Evolutionary conservation across 2,329 filamentous ascomycete species (phyloP), one percentile per base, ranked within the genome.

Genomic region (Macrophomina pseudophaseolina): DNA sequence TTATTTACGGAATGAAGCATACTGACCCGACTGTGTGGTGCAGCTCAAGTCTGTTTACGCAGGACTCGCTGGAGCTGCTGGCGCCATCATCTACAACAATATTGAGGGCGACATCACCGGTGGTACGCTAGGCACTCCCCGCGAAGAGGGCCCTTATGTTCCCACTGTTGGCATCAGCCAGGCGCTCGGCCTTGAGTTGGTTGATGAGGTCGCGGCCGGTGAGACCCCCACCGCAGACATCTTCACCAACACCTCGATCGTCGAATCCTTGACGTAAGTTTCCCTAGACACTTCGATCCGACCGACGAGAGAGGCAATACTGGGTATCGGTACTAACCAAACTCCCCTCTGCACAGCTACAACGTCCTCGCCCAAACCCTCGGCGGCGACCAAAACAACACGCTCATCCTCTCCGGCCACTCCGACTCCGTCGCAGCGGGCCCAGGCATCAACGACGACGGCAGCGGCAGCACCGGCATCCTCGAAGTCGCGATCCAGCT

Each of bases 401-500:
- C 86, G 40, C 80, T 90, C 54, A 83, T 86, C 59, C 76, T 89
- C 14, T 87, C 87, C 49, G 87, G 83, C 2, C 88, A 90, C 76
- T 84, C 83, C 18, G 88, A 90, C 76, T 87, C 84, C 6, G 87
- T 90, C 23, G 80, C 82, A 33, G 84, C 81, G 3, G 88, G 88
- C 0, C 87, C 88, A 1, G 91, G 91, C 23, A 92, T 93, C 82
- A 93, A 93, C 76, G 91, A 93, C 71, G 90, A 93, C 72, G 91
- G 91, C 54, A 89, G 88, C 3, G 91, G 91, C 65, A 87, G 85
- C 40, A 84, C 88, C 68, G 83, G 83, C 30, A 80, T 88, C 60
- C 80, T 90, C 8, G 86, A 87, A 63, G 80, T 88, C 35, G 88
- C 88, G 9, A 82, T 84, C 32, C 83, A 84, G 82, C 68, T 94